Evolutionary conservation across 1,284 basidiomycete species (phyloP).

Genomic region (Rhizoctonia solani): DNA sequence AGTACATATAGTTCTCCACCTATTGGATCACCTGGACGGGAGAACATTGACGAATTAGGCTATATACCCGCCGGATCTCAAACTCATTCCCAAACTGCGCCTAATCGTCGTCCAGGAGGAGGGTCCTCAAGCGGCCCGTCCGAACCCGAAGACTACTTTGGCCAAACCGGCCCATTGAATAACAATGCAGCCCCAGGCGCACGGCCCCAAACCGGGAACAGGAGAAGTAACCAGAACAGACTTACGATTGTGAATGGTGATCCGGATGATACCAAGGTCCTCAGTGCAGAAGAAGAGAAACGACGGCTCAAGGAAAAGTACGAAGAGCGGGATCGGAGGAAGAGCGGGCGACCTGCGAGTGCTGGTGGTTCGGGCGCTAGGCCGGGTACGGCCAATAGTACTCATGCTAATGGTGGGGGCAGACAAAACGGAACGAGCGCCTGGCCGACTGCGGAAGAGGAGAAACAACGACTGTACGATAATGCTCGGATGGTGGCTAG

Average conservation of each 20-base stretch:
- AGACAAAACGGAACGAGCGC: neutral
- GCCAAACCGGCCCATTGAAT: slow-evolving; percentile 1
- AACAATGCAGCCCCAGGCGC: neutral
- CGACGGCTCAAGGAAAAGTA: slow-evolving; percentile 8
- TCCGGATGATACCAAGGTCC: slow-evolving; percentile 31
- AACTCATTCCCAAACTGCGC: neutral
- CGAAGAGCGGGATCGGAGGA: slow-evolving; percentile 5
- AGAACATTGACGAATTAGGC: slow-evolving; percentile 22
- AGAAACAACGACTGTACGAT: slow-evolving; percentile 65
- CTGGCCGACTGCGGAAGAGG: slow-evolving; percentile 72
- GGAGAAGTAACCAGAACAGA: slow-evolving; percentile 46
- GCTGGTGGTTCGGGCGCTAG: slow-evolving; percentile 11
- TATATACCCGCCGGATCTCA: slow-evolving; percentile 22
- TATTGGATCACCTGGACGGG: neutral
- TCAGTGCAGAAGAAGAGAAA: slow-evolving; percentile 25
- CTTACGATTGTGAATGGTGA: slow-evolving; percentile 40
- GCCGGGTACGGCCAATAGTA: slow-evolving; percentile 3
- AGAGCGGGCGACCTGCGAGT: neutral
- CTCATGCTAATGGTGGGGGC: neutral
- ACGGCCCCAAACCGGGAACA: slow-evolving; percentile 47
- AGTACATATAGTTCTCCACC: neutral
- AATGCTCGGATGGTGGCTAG: slow-evolving; percentile 66
- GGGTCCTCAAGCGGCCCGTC: slow-evolving; percentile 3
- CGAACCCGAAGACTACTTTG: slow-evolving; percentile 15
- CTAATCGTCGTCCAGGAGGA: neutral